Base-by-base conservation (phyloP, 2,329 filamentous ascomycete genomes). In the Calonectria pseudoreteaudii region DNA sequence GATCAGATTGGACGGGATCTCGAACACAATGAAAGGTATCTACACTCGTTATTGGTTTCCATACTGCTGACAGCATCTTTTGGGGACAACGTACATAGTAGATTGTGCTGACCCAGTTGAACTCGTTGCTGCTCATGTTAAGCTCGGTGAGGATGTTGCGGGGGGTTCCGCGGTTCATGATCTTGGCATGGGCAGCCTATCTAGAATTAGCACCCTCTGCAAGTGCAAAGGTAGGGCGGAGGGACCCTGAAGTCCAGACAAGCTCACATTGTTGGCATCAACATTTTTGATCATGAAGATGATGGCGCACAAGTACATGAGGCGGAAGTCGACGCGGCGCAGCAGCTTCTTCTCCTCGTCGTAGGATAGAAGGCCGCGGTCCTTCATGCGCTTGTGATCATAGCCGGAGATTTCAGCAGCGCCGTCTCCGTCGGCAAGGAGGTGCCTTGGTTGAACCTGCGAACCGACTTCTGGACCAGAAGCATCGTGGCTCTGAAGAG, bases 221-320 rank as follows among this genome's bases (percentile, higher is more conserved):
- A n/a, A 26, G 31, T 7, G 31, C 31, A 8, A 8, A 34, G 31
- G 6, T 3, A 58, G 20, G 30, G 6, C 13, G 30, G 30, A 36
- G 7, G 16, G 20, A 4, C 28, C 23, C 30, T 20, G 36, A 58
- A 5, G 6, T 16, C 13, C 20, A 16, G 11, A 23, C 14, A n/a
- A 26, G n/a, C 53, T 60, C 53, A 60, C 53, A 16, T 60, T 60
- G 11, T 60, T 60, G 0, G 53, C 31, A 60, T 60, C 53, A 13
- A 60, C n/a, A 60, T 60, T 60, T 60, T 60, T 60, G 2, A 60
- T 60, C 53, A 60, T 60, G 53, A 60, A 60, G 53, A 60, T 60
- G 53, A 60, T 38, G 11, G 53, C 53, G 31, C 53, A 60, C 53
- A 60, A 18, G 9, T 16, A 16, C 53, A 60, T 60, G 3, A 60